Conservation (phyloP, 495 filamentous ascomycete genomes). For the Penicillium atrosanguineum region DNA sequence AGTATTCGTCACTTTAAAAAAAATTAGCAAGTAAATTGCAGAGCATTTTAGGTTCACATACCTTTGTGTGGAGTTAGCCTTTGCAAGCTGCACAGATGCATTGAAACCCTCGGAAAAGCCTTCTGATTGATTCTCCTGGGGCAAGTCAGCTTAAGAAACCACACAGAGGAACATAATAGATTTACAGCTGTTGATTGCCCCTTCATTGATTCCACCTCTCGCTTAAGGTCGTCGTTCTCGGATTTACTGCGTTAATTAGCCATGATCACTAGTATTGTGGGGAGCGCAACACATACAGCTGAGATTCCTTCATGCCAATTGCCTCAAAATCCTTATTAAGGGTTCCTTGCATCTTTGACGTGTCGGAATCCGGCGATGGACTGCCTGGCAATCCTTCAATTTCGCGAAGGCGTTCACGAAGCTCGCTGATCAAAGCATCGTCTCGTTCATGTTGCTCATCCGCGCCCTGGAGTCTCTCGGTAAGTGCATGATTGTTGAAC, state of each 20-base stretch:
- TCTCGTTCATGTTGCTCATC: constrained; percentile 56
- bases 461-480: constrained; percentile 50
- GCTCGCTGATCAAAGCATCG: constrained; percentile 52
- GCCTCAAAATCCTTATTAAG: constrained; percentile 47
- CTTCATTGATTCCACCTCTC: constrained; percentile 39
- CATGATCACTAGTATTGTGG: background rate
- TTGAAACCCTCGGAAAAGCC: constrained; percentile 38
- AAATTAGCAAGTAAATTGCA: constrained; percentile 18
- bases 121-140: constrained; percentile 31
- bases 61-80: constrained; percentile 41
- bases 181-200: constrained; percentile 27
- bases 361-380: constrained; percentile 40
- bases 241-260: constrained; percentile 36
- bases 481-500: constrained; percentile 56
- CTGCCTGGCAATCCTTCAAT: constrained; percentile 45
- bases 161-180: background rate
- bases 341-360: constrained; percentile 42
- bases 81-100: constrained; percentile 35
- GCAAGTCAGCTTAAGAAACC: constrained; percentile 8
- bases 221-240: constrained; percentile 43
- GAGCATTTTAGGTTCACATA: constrained; percentile 7
- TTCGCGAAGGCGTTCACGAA: constrained; percentile 52
- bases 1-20: constrained; percentile 44
- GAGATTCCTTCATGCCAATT: constrained; percentile 41
- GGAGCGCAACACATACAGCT: constrained; percentile 30